Evolutionary conservation across 2,329 filamentous ascomycete species (phyloP).

Genomic region (Ampelomyces quisqualis): DNA sequence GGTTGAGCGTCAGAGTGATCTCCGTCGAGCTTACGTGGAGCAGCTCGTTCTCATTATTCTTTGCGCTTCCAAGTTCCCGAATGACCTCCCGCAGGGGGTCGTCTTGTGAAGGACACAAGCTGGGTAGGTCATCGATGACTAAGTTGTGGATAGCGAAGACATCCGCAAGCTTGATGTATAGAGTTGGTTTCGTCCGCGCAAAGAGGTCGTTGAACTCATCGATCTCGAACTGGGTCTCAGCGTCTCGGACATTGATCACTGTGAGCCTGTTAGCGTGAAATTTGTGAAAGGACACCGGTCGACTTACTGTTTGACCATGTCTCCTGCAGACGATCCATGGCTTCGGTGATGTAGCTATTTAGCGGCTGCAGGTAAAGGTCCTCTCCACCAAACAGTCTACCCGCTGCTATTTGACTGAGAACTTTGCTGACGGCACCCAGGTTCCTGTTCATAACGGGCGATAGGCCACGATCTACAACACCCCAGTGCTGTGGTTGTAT

Average conservation of each 20-base stretch:
- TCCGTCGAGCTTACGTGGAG: slow-evolving; percentile 81
- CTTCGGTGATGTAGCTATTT: slow-evolving; percentile 86
- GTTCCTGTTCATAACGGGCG: slow-evolving; percentile 90
- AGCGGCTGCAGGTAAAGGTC: slow-evolving; percentile 95
- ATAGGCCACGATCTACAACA: slow-evolving; percentile 84
- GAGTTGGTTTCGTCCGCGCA: slow-evolving; percentile 89
- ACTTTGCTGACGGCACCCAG: slow-evolving; percentile 89
- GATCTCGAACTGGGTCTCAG: slow-evolving; percentile 92
- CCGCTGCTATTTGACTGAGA: slow-evolving; percentile 82
- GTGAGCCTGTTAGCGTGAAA: slow-evolving; percentile 37
- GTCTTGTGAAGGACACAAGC: slow-evolving; percentile 76
- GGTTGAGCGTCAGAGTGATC: slow-evolving; percentile 86
- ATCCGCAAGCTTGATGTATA: slow-evolving; percentile 99
- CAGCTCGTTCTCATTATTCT: slow-evolving; percentile 94
- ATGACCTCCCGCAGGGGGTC: slow-evolving; percentile 89
- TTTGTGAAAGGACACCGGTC: neutral
- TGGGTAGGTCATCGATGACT: slow-evolving; percentile 73
- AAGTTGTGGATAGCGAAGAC: slow-evolving; percentile 95
- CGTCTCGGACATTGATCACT: slow-evolving; percentile 81
- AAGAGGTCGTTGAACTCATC: slow-evolving; percentile 99
- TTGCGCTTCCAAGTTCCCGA: slow-evolving; percentile 90
- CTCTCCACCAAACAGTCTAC: slow-evolving; percentile 86
- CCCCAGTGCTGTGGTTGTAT: slow-evolving; percentile 90
- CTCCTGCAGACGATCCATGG: slow-evolving; percentile 73
- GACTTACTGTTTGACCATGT: slow-evolving; percentile 67